These are phyloP conservation scores for Fusarium dlaminii DNA, from an alignment of 2,329 filamentous ascomycete genomes.

Conservation along the genomic window DNA sequence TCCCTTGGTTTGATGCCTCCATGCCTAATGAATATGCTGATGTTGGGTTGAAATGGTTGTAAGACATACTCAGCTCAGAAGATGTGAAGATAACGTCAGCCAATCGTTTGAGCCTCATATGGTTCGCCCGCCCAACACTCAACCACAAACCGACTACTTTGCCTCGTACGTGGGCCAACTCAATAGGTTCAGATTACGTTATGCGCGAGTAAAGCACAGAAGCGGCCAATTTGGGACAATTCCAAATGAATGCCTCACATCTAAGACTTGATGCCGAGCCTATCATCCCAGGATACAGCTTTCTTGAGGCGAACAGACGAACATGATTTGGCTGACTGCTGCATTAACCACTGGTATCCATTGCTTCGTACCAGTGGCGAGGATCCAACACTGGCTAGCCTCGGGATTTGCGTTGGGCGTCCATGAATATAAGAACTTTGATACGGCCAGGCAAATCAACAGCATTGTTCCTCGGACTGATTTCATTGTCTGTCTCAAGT, in stretches of 20 bases:
- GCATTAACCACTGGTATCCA: background rate
- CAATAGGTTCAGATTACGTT: background rate
- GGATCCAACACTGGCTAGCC: background rate
- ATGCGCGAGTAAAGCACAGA: background rate
- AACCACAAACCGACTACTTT: conserved; percentile 4
- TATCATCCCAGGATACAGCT: background rate
- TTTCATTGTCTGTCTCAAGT: background rate
- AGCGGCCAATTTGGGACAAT: background rate
- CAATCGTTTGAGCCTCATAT: conserved; percentile 30
- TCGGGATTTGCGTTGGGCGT: background rate
- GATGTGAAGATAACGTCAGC: conserved; percentile 9
- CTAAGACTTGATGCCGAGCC: background rate
- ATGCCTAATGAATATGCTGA: conserved; percentile 23
- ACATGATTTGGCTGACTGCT: background rate
- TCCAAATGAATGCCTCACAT: background rate
- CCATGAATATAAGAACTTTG: conserved; percentile 18
- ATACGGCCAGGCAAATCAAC: background rate
- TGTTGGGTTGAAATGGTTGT: conserved; percentile 14
- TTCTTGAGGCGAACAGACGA: background rate
- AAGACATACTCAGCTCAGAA: conserved; percentile 1
- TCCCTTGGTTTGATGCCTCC: conserved; percentile 4
- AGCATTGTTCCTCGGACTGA: background rate
- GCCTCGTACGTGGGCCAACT: conserved; percentile 16
- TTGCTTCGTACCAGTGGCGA: background rate
- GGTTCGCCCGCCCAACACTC: conserved; percentile 26